These are phyloP conservation scores for Peterozyma toletana DNA, from an alignment of 805 yeast species.

Conservation along the genomic window DNA sequence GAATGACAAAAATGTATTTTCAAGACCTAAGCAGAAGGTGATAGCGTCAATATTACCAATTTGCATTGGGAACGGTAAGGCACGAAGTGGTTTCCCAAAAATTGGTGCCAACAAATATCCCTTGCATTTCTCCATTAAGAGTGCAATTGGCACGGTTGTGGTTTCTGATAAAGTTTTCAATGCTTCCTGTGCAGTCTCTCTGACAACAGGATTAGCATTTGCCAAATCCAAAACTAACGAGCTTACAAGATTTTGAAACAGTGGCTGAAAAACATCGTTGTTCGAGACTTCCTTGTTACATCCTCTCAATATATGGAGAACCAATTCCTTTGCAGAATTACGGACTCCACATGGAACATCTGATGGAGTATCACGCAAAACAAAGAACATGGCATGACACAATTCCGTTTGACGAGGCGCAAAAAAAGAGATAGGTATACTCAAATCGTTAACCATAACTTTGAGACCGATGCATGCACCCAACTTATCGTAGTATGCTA, in stretches of 20 bases:
- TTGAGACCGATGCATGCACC: conserved; percentile 86
- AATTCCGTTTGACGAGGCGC: conserved; percentile 75
- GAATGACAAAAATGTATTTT: conserved; percentile 74
- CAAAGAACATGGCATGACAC: conserved; percentile 80
- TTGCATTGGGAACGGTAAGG: conserved; percentile 97
- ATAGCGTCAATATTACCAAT: conserved; percentile 97
- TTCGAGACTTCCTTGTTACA: conserved; percentile 60
- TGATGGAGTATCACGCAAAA: conserved; percentile 79
- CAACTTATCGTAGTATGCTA: conserved; percentile 73
- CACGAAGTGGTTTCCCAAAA: conserved; percentile 93
- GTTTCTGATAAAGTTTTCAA: conserved; percentile 62
- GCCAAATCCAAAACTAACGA: conserved; percentile 89
- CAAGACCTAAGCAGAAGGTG: conserved; percentile 80
- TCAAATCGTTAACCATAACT: conserved; percentile 61
- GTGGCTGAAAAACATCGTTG: conserved; percentile 58
- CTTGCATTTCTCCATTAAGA: conserved; percentile 77
- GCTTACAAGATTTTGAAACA: conserved; percentile 78
- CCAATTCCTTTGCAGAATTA: conserved; percentile 60
- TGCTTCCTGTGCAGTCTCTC: conserved; percentile 74
- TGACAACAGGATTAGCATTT: conserved; percentile 75
- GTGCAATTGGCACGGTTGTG: conserved; percentile 61
- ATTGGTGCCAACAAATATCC: conserved; percentile 83
- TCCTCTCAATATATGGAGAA: conserved; percentile 52
- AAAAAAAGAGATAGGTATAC: conserved; percentile 67
- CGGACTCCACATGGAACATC: conserved; percentile 82